Evolutionary conservation across 495 filamentous ascomycete species (phyloP).

Genomic region (Penicillium cataractarum): DNA sequence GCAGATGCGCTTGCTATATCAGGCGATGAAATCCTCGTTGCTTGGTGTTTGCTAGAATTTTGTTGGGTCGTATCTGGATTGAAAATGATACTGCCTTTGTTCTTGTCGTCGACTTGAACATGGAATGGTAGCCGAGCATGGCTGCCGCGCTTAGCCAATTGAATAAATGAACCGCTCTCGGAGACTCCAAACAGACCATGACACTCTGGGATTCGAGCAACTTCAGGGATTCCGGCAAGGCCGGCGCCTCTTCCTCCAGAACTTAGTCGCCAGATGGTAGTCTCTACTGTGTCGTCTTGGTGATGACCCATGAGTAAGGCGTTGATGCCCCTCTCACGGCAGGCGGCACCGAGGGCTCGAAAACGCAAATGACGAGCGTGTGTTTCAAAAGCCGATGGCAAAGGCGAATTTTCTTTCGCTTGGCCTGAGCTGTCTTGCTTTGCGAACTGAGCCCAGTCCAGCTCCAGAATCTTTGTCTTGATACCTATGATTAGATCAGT

Average conservation of each 20-base stretch:
- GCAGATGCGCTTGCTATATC: neutral
- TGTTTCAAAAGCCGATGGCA: conserved; percentile 72
- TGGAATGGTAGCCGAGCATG: conserved; percentile 2
- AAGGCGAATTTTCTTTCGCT: conserved; percentile 42
- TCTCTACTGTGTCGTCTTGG: conserved; percentile 84
- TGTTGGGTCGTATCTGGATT: neutral
- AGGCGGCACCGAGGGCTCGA: conserved; percentile 65
- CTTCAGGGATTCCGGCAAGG: conserved; percentile 66
- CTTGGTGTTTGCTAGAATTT: neutral
- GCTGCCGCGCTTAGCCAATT: conserved; percentile 11
- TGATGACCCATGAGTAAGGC: conserved; percentile 81
- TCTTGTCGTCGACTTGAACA: conserved; percentile 17
- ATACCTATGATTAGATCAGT: conserved; percentile 46
- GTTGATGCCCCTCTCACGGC: conserved; percentile 47
- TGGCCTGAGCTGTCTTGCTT: conserved; percentile 15
- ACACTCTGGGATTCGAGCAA: conserved; percentile 79
- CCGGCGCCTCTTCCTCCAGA: conserved; percentile 64
- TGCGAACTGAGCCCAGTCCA: conserved; percentile 48
- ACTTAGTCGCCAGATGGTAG: conserved; percentile 74
- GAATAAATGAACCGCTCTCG: conserved; percentile 59
- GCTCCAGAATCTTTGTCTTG: conserved; percentile 50
- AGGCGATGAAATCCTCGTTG: neutral
- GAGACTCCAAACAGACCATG: conserved; percentile 70
- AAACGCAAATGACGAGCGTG: conserved; percentile 77
- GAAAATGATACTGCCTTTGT: conserved; percentile 15